phyloP scores from a whole-genome alignment of 345 rosid genomes.

The Salix dunnii region DNA sequence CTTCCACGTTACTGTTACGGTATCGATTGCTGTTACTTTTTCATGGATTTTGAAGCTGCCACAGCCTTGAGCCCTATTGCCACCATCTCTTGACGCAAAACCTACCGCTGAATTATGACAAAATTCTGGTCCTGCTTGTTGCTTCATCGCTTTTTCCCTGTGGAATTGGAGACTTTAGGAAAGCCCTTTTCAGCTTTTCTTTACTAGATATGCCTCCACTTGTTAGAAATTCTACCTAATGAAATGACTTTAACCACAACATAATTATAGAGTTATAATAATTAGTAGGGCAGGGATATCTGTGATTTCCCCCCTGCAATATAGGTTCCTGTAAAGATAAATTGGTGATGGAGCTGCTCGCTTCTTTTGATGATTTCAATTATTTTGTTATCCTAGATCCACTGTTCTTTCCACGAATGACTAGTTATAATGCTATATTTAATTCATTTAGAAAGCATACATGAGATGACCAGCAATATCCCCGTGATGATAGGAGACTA shows the following conservation, averaged over 20 bases:
- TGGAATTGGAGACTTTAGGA: not conserved
- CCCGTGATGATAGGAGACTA: not conserved
- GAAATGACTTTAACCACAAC: not conserved
- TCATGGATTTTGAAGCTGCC: constrained; percentile 7
- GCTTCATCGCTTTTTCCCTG: constrained; percentile 11
- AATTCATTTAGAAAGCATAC: not conserved
- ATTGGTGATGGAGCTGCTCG: not conserved
- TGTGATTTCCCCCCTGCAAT: not conserved
- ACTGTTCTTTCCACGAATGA: not conserved
- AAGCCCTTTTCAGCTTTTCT: not conserved
- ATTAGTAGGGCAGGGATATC: not conserved
- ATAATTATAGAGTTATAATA: not conserved
- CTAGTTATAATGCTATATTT: not conserved
- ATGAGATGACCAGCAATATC: not conserved
- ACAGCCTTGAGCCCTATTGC: not conserved
- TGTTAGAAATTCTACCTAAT: not conserved
- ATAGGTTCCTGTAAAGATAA: not conserved
- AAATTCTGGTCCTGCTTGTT: not conserved
- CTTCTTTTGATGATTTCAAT: not conserved
- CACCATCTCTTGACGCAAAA: constrained; percentile 5
- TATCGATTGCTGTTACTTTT: not conserved
- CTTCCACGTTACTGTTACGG: not conserved
- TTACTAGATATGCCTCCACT: not conserved
- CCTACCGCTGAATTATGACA: constrained; percentile 7
- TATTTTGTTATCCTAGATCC: not conserved